Percentiles rank a stretch among this genome's conserved stretches.
These are phyloP conservation scores for Fusarium caatingaense DNA, from an alignment of 2,329 filamentous ascomycete species.

Conservation along the genomic window DNA sequence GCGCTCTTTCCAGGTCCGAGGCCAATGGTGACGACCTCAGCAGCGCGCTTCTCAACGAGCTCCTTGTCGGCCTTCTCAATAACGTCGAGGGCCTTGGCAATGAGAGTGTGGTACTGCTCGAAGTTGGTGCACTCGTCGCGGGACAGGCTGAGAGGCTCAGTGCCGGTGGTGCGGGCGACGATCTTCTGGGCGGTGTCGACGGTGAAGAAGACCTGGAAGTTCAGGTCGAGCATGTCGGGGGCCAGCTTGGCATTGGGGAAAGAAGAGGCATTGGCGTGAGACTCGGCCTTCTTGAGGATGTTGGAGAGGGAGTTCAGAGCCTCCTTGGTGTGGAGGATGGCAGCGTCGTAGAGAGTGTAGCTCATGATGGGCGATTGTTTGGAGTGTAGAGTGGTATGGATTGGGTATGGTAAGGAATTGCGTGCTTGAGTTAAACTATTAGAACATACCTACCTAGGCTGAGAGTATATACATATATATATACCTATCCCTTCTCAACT, in stretches of 20 bases:
- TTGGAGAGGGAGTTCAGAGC: constrained; percentile 48
- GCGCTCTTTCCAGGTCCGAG: constrained; percentile 48
- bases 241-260: constrained; percentile 50
- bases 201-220: constrained; percentile 54
- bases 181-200: constrained; percentile 49
- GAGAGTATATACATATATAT: constrained; percentile 8
- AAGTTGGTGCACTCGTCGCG: constrained; percentile 50
- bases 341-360: constrained; percentile 57
- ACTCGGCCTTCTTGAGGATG: constrained; percentile 54
- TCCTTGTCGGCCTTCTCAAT: constrained; percentile 51
- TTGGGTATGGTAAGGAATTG: constrained; percentile 29
- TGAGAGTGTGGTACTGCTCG: constrained; percentile 51
- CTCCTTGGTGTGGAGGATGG: constrained; percentile 49
- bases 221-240: constrained; percentile 58
- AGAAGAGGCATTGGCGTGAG: constrained; percentile 47
- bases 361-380: constrained; percentile 47
- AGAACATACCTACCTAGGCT: background rate
- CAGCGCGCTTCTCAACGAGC: constrained; percentile 49
- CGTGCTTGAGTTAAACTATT: constrained; percentile 27
- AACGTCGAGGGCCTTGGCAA: constrained; percentile 47
- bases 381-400: background rate
- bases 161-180: constrained; percentile 50
- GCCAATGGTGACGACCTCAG: constrained; percentile 46
- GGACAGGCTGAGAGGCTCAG: constrained; percentile 42
- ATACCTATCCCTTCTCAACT: constrained; percentile 21